A percentile compares a stretch with the other conserved stretches of the same genome.
phyloP scores from a whole-genome alignment of 1,284 basidiomycete species.

The Binderoboletus segoi region DNA sequence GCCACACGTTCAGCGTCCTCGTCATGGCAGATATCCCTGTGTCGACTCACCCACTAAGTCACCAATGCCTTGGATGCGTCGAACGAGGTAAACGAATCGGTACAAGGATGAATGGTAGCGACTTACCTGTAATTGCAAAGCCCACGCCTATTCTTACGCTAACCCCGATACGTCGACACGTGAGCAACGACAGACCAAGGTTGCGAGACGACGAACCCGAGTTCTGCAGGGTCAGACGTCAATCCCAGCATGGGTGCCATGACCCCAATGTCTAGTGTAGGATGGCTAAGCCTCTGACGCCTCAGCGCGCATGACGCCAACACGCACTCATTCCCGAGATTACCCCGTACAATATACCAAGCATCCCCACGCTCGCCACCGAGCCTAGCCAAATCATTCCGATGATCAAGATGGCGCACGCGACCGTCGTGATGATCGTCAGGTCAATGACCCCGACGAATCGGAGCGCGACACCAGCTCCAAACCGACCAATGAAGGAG shows the following conservation, averaged over 20 bases:
- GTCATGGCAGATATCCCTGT: background rate
- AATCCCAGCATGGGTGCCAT: too few species aligned
- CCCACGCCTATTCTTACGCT: slow-evolving; percentile 32
- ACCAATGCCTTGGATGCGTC: slow-evolving; percentile 26
- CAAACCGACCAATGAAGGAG: slow-evolving; percentile 43
- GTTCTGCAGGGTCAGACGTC: background rate
- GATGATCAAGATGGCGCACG: too few species aligned
- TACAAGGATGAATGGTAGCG: background rate
- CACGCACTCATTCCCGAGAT: too few species aligned
- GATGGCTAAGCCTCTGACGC: too few species aligned
- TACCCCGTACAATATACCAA: too few species aligned
- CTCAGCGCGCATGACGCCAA: too few species aligned
- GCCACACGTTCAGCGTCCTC: background rate
- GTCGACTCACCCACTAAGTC: slow-evolving; percentile 24
- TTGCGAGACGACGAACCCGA: background rate
- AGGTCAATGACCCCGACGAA: slow-evolving; percentile 2
- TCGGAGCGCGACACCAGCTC: slow-evolving; percentile 39
- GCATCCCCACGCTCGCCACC: too few species aligned
- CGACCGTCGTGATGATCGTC: too few species aligned
- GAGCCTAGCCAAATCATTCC: too few species aligned
- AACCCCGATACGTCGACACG: background rate
- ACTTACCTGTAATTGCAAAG: slow-evolving; percentile 25
- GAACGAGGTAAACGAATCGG: background rate
- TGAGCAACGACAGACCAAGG: background rate
- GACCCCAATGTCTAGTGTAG: too few species aligned